These are phyloP conservation scores for Neurospora sp. DNA, from an alignment of 495 filamentous ascomycete genomes.

Conservation along the genomic window DNA sequence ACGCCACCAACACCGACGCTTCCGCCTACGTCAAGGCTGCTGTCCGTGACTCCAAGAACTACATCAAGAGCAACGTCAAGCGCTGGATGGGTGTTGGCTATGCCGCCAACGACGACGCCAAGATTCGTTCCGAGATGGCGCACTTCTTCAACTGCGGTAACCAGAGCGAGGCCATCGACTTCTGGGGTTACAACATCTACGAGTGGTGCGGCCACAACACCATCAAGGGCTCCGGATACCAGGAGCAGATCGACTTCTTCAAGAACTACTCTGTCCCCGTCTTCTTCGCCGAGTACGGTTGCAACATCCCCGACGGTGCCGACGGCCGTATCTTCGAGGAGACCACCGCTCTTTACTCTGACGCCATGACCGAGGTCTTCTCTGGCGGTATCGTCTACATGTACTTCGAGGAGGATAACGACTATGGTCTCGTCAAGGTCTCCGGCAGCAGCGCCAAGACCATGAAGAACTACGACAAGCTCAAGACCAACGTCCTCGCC, in stretches of 20 bases:
- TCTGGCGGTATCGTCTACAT: slow-evolving; percentile 95
- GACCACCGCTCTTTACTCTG: slow-evolving; percentile 70
- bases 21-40: slow-evolving; percentile 94
- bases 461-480: slow-evolving; percentile 62
- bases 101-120: slow-evolving; percentile 80
- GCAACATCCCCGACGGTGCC: slow-evolving; percentile 54
- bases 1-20: slow-evolving; percentile 67
- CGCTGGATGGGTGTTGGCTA: slow-evolving; percentile 84
- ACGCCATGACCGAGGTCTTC: slow-evolving; percentile 74
- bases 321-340: slow-evolving; percentile 74
- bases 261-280: slow-evolving; percentile 77
- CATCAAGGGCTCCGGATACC: slow-evolving; percentile 64
- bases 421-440: slow-evolving; percentile 73
- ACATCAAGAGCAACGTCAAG: slow-evolving; percentile 72
- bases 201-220: slow-evolving; percentile 87
- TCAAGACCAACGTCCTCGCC: slow-evolving; percentile 59
- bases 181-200: slow-evolving; percentile 99
- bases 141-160: slow-evolving; percentile 88
- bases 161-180: slow-evolving; percentile 61
- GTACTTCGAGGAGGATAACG: slow-evolving; percentile 87
- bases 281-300: slow-evolving; percentile 98
- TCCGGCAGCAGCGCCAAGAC: slow-evolving; percentile 46
- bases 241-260: slow-evolving; percentile 73
- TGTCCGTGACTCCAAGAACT: slow-evolving; percentile 86
- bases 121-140: slow-evolving; percentile 68